A percentile compares a stretch with the other conserved stretches of the same genome.
Evolutionary conservation across 129 eudicot species (phyloP).

Genomic region (Chrysanthemum lavandulifolium): DNA sequence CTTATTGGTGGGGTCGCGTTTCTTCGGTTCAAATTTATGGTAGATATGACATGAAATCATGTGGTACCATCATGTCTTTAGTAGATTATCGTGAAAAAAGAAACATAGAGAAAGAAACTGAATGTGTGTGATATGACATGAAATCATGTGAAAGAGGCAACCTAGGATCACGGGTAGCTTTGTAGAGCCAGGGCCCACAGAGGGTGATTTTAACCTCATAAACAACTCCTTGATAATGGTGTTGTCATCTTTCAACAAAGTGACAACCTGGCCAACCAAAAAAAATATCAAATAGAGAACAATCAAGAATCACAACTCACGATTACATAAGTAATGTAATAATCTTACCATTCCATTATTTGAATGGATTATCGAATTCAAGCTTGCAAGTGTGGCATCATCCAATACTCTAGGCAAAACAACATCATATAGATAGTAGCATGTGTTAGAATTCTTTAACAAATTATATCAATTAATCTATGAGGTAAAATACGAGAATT

Average conservation of each 20-base stretch:
- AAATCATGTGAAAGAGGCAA: conserved; percentile 17
- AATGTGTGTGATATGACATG: neutral
- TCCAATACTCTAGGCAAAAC: conserved; percentile 77
- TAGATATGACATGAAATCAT: too few relatives aligned
- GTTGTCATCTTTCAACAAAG: conserved; percentile 78
- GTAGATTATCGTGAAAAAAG: too few relatives aligned
- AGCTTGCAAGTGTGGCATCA: conserved; percentile 66
- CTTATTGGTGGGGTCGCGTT: too few relatives aligned
- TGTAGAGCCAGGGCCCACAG: conserved; percentile 69
- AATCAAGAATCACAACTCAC: neutral
- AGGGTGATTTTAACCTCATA: conserved; percentile 66
- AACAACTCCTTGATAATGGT: conserved; percentile 79
- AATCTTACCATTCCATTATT: conserved; percentile 80
- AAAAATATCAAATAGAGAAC: conserved; percentile 4
- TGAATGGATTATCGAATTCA: conserved; percentile 81
- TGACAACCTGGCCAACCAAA: conserved; percentile 51
- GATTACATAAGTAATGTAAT: conserved; percentile 13
- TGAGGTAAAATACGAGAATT: conserved; percentile 14
- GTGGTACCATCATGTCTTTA: too few relatives aligned
- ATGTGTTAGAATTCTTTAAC: conserved; percentile 12
- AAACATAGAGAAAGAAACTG: neutral
- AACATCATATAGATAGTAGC: conserved; percentile 56
- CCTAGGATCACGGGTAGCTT: conserved; percentile 97
- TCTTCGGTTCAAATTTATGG: too few relatives aligned
- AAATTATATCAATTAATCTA: conserved; percentile 3